phyloP scores from a whole-genome alignment of 495 filamentous ascomycete species.

The Xylaria bambusicola region DNA sequence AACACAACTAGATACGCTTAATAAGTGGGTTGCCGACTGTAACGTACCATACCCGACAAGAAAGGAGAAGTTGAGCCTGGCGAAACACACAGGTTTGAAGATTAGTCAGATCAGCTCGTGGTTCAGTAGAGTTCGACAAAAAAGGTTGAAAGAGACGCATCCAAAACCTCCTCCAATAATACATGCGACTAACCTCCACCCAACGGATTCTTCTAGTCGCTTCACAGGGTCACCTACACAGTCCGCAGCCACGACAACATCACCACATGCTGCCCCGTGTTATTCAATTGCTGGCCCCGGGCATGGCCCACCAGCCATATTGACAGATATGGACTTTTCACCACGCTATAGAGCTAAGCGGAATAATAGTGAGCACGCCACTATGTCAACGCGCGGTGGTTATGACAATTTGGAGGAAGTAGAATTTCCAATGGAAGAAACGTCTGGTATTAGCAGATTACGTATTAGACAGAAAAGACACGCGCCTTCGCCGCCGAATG shows the following conservation, averaged over 20 bases:
- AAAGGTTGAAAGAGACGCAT: no score
- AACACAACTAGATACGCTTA: no score
- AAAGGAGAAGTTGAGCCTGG: no score
- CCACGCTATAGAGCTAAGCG: constrained; percentile 62
- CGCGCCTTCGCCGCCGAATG: constrained; percentile 77
- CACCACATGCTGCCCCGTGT: constrained; percentile 52
- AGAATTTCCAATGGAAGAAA: constrained; percentile 70
- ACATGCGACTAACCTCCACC: no score
- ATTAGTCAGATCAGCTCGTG: no score
- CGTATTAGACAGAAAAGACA: constrained; percentile 74
- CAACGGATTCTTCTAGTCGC: constrained; percentile 43
- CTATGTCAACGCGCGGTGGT: constrained; percentile 41
- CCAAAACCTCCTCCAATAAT: no score
- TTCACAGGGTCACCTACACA: constrained; percentile 50
- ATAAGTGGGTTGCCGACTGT: no score
- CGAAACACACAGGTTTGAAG: no score
- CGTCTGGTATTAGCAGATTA: constrained; percentile 56
- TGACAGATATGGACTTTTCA: constrained; percentile 51
- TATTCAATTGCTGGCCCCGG: constrained; percentile 47
- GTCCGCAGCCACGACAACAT: constrained; percentile 34
- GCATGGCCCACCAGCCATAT: constrained; percentile 53
- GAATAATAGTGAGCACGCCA: constrained; percentile 51
- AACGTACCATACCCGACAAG: no score
- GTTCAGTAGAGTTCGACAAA: no score
- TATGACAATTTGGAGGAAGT: constrained; percentile 60